Base-by-base conservation (phyloP, 768 basidiomycete species). In the Cystobasidiopsis lactophilus region DNA sequence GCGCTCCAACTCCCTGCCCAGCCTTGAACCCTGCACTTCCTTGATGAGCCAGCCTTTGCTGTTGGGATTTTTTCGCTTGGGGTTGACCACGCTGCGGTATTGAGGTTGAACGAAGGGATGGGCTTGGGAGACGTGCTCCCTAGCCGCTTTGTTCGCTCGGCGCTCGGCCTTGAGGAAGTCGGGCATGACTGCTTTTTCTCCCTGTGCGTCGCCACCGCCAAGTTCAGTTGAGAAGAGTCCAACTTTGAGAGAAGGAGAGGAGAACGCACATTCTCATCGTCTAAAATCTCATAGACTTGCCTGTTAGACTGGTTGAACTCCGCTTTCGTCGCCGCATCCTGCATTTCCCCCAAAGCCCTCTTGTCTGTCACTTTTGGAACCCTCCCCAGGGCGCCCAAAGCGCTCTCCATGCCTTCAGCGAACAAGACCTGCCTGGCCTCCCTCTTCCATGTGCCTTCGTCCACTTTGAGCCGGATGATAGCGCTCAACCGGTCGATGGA, bases 401-500 rank as follows among this genome's bases (percentile, higher is more conserved):
- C 65, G 38, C 67, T 67, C 60, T 93, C 85, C 86, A 93, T 93
- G 18, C 80, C 83, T 40, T 65, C 63, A 5, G 71, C 73, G 66
- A 89, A 85, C 9, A 83, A 82, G 0, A 76, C 80, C 69, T 93
- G 86, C 3, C 88, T 27, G 40, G 58, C 61, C 52, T 60, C 53
- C 0, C 47, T 75, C 62, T 69, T 67, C 80, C 77, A 82, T 50
- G 72, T 68, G 48, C 69, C 66, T 63, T 88, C 85, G 58, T 83
- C 68, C 35, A 78, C 78, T 65, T 89, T 86, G 58, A 91, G 67
- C 29, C 83, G 73, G 33, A 91, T 65, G 48, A 88, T 79, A 0
- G 85, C 85, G 50, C 85, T 78, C 19, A 88, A 71, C 40, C 86
- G 80, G 64, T 80, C 79, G 55, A 85, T 68, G 59, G 80, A 78